These are phyloP conservation scores for Oryza brachyantha DNA, from an alignment of 176 grass and related monocot species.

Conservation along the genomic window DNA sequence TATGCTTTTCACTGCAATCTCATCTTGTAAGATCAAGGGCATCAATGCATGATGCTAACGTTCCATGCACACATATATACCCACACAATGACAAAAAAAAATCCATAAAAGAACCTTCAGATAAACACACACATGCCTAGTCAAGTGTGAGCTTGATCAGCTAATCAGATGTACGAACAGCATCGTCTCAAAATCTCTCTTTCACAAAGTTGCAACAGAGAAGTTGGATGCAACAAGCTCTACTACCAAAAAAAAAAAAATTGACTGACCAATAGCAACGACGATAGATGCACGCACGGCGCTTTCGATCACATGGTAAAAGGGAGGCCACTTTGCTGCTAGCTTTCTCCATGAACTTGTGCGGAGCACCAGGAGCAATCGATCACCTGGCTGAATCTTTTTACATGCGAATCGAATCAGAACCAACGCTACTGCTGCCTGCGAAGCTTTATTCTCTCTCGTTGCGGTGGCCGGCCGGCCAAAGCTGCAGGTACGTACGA, in stretches of 20 bases:
- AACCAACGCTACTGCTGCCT: background rate
- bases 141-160: background rate
- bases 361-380: slow-evolving; percentile 7
- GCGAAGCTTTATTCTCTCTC: background rate
- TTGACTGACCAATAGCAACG: background rate
- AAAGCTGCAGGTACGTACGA: slow-evolving; percentile 1
- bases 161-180: background rate
- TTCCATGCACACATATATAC: background rate
- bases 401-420: slow-evolving; percentile 35
- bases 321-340: slow-evolving; percentile 7
- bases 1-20: background rate
- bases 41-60: no score
- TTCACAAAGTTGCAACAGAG: background rate
- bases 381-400: slow-evolving; percentile 33
- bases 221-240: background rate
- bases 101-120: background rate
- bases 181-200: background rate
- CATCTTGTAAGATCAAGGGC: no score
- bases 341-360: background rate
- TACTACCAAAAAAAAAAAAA: no score
- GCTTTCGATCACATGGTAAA: slow-evolving; percentile 19
- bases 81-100: no score
- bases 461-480: background rate
- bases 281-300: background rate
- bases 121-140: background rate